Percentiles rank a stretch among this genome's conserved stretches.
Conservation (phyloP, 352 stramenopile species). For the Pseudoperonospora humuli region DNA sequence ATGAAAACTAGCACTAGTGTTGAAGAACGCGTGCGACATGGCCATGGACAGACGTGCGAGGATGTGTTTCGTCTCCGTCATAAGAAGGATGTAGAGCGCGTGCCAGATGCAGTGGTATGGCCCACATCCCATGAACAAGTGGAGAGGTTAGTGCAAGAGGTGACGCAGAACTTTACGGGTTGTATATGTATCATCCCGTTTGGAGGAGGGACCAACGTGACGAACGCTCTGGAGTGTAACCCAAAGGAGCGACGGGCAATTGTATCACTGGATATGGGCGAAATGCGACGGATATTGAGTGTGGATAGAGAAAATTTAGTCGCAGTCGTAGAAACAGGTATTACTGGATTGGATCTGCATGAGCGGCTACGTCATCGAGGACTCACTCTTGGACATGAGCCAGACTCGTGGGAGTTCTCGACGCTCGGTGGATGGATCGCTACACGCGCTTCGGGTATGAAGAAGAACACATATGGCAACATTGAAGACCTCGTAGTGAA, state of each 20-base stretch:
- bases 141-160: constrained; percentile 66
- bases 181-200: constrained; percentile 90
- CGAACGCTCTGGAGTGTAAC: constrained; percentile 52
- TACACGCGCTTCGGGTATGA: constrained; percentile 91
- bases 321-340: constrained; percentile 83
- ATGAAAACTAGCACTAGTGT: constrained; percentile 31
- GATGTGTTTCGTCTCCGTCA: constrained; percentile 59
- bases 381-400: constrained; percentile 89
- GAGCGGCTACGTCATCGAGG: constrained; percentile 75
- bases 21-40: constrained; percentile 59
- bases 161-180: constrained; percentile 33
- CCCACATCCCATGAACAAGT: constrained; percentile 77
- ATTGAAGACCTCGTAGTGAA: constrained; percentile 91
- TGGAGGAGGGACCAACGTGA: constrained; percentile 90
- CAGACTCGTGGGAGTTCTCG: constrained; percentile 91
- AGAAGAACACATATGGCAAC: constrained; percentile 92
- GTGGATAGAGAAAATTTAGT: constrained; percentile 85
- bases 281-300: constrained; percentile 70
- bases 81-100: constrained; percentile 32
- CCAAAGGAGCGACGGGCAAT: constrained; percentile 80
- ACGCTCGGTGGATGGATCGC: constrained; percentile 90
- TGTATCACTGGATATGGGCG: constrained; percentile 90
- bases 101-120: constrained; percentile 91
- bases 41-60: constrained; percentile 66
- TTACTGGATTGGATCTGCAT: constrained; percentile 86